A percentile compares a stretch with the other conserved stretches of the same genome.
Conservation (phyloP, 139 green algal genomes). For the Prasinococcaceae sp. region DNA sequence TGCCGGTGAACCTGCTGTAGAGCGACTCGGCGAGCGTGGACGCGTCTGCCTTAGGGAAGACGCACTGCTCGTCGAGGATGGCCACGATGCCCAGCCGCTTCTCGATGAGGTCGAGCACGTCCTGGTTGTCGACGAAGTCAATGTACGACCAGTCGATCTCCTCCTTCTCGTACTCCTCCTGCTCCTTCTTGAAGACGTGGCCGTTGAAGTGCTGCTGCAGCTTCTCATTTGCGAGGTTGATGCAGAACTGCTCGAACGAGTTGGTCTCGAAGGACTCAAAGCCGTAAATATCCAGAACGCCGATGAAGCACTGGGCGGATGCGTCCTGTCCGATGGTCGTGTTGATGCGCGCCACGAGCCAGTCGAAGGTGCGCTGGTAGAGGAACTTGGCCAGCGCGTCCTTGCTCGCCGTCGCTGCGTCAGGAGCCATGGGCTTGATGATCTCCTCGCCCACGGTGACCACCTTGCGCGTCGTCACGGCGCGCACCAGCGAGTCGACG, state of each 20-base stretch:
- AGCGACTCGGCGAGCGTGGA: conserved; percentile 74
- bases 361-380: conserved; percentile 94
- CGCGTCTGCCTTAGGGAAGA: conserved; percentile 56
- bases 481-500: conserved; percentile 49
- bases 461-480: conserved; percentile 77
- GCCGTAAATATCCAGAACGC: conserved; percentile 87
- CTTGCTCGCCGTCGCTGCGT: conserved; percentile 65
- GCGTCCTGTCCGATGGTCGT: conserved; percentile 38
- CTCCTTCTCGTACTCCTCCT: conserved; percentile 94
- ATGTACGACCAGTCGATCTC: conserved; percentile 98
- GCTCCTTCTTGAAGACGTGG: conserved; percentile 71
- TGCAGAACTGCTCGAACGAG: conserved; percentile 94
- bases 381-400: conserved; percentile 92
- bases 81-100: conserved; percentile 71
- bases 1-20: conserved; percentile 32
- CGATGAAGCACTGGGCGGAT: conserved; percentile 6
- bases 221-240: conserved; percentile 98
- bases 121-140: conserved; percentile 94
- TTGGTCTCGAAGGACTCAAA: conserved; percentile 87
- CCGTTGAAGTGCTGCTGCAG: conserved; percentile 99
- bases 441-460: conserved; percentile 78
- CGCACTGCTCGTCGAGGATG: conserved; percentile 78
- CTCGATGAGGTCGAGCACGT: conserved; percentile 92
- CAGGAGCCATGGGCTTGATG: conserved; percentile 60
- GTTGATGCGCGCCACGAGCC: conserved; percentile 54